Evolutionary conservation across 257 asterid species (phyloP), one percentile per base, ranked within the genome.

Genomic region (Salvia rosmarinus): DNA sequence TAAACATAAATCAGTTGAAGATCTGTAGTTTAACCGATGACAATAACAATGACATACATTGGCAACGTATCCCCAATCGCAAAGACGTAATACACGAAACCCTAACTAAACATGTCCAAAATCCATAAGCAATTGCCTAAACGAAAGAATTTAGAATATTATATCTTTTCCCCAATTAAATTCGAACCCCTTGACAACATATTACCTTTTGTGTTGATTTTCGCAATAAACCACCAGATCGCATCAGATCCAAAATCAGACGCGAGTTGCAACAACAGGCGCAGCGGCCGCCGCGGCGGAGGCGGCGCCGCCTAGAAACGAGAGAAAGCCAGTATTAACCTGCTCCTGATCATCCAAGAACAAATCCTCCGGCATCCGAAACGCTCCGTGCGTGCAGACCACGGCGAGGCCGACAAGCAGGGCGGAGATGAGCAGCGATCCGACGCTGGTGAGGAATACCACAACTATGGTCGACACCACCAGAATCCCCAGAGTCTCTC

Each of bases 341-440:
- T 82, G 89, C 83, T 90, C 96, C 71, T 90, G 95, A 30, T 92
- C 96, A 68, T 92, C 96, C 80, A 90, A 49, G 69, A 90, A 90
- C 84, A 88, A 76, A 79, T 92, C 98, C 83, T 92, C 96, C 1
- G 96, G 96, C 80, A 83, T 74, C 28, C 96, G 74, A 67, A 92
- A 88, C 13, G 98, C 95, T 6, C 98, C 96, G 64, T 91, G 95
- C 21, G 79, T 59, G 75, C 87, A 85, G 70, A 87, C 91, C 14
- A 92, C 83, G 6, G 87, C 88, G 62, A 88, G 69, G 16, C 96
- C 96, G 19, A 90, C 86, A n/a, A 92, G 86, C 68, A 84, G 57
- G 8, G 91, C 87, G 52, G 96, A 90, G 19, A 92, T 88, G 52
- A 92, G 89, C 58, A 92, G 69, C 44, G 95, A 85, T 66, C 98